Evolutionary conservation across 441 rosid species (phyloP).

Genomic region (Gossypium gossypioides): DNA sequence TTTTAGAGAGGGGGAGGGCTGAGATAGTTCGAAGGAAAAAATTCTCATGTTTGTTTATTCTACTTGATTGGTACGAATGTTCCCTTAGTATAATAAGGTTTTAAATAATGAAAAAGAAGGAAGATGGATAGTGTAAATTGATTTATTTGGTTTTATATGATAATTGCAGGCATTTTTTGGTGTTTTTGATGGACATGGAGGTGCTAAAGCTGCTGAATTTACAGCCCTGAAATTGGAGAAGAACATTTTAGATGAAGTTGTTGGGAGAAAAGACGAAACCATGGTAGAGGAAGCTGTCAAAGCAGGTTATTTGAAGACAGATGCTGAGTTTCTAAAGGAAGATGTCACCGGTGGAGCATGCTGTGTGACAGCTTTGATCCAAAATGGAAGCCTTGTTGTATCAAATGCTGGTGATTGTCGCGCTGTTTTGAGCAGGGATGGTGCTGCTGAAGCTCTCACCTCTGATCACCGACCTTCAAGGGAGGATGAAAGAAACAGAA

Average conservation of each 20-base stretch:
- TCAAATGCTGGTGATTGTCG: slow-evolving; percentile 68
- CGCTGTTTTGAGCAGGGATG: slow-evolving; percentile 52
- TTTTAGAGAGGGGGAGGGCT: neutral
- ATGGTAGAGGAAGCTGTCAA: slow-evolving; percentile 33
- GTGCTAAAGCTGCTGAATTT: slow-evolving; percentile 54
- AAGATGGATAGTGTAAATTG: neutral
- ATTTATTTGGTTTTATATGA: neutral
- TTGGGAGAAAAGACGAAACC: slow-evolving; percentile 17
- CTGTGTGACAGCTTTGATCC: slow-evolving; percentile 54
- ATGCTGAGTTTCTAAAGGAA: slow-evolving; percentile 38
- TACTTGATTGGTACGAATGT: neutral
- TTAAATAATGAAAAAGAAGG: neutral
- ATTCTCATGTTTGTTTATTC: neutral
- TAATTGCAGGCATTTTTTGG: slow-evolving; percentile 50
- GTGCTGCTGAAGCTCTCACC: slow-evolving; percentile 49
- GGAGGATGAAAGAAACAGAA: slow-evolving; percentile 46
- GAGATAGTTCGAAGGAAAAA: neutral
- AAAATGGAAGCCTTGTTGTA: slow-evolving; percentile 37
- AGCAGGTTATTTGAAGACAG: slow-evolving; percentile 48
- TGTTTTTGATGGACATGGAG: slow-evolving; percentile 74
- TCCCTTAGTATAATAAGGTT: neutral
- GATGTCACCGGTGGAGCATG: slow-evolving; percentile 51
- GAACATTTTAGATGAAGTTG: slow-evolving; percentile 37
- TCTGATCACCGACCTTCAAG: slow-evolving; percentile 62
- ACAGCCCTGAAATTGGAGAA: slow-evolving; percentile 48